phyloP scores from a whole-genome alignment of 2,329 filamentous ascomycete genomes.

The Colletotrichum aenigma region DNA sequence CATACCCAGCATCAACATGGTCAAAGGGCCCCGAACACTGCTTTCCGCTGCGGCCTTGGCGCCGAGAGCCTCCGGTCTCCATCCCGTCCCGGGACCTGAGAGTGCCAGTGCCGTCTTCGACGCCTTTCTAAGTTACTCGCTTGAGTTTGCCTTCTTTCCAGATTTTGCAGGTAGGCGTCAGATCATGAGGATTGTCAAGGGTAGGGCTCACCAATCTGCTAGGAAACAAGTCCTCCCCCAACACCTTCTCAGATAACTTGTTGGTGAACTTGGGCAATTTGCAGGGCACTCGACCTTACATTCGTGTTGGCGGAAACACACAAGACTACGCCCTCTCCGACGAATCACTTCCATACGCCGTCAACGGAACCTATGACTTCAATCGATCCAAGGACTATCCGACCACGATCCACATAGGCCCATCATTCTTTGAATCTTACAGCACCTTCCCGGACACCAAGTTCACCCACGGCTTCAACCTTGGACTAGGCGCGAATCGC shows the following conservation, averaged over 20 bases:
- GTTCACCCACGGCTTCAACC: slow-evolving; percentile 68
- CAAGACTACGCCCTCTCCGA: slow-evolving; percentile 70
- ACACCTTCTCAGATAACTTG: slow-evolving; percentile 64
- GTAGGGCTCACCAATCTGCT: neutral
- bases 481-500: slow-evolving; percentile 55
- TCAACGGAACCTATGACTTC: slow-evolving; percentile 57
- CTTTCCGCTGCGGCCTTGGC: neutral
- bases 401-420: slow-evolving; percentile 63
- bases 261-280: slow-evolving; percentile 60
- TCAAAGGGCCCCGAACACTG: neutral
- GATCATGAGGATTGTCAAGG: neutral
- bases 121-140: slow-evolving; percentile 55
- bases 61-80: neutral
- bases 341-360: slow-evolving; percentile 49
- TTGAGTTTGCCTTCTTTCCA: slow-evolving; percentile 56
- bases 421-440: slow-evolving; percentile 68
- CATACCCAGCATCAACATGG: neutral
- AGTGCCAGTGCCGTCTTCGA: slow-evolving; percentile 25
- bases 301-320: slow-evolving; percentile 70
- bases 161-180: slow-evolving; percentile 48
- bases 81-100: slow-evolving; percentile 1
- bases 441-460: slow-evolving; percentile 57
- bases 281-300: slow-evolving; percentile 60
- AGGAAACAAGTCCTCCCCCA: slow-evolving; percentile 60
- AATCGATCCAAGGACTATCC: slow-evolving; percentile 62